phyloP scores from a whole-genome alignment of 768 basidiomycete genomes.

The Lyophyllum shimeji region DNA sequence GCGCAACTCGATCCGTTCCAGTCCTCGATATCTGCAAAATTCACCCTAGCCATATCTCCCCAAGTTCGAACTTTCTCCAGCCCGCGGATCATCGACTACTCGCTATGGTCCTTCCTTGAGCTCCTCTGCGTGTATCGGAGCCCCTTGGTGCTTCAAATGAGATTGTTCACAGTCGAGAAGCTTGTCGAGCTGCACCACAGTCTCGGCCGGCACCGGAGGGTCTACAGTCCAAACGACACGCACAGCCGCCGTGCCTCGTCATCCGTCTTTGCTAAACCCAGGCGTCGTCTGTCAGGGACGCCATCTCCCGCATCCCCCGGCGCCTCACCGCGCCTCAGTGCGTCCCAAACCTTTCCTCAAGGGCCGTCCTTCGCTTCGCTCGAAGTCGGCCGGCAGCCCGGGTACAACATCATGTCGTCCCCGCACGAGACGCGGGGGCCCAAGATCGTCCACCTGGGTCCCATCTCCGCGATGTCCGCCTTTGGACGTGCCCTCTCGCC shows the following conservation, averaged over 20 bases:
- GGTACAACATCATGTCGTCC: conserved; percentile 36
- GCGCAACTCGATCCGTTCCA: conserved; percentile 34
- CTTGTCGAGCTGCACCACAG: conserved; percentile 53
- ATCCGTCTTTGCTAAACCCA: conserved; percentile 57
- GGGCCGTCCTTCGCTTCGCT: conserved; percentile 17
- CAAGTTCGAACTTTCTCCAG: conserved; percentile 24
- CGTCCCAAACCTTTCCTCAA: conserved; percentile 29
- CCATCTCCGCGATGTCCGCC: conserved; percentile 37
- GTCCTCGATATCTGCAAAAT: conserved; percentile 25
- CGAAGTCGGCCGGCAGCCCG: conserved; percentile 36
- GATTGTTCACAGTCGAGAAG: conserved; percentile 65
- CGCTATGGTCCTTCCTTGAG: conserved; percentile 72
- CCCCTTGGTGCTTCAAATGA: conserved; percentile 66
- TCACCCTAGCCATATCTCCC: conserved; percentile 22
- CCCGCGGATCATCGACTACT: conserved; percentile 69
- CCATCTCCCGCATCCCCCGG: conserved; percentile 52
- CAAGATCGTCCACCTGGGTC: conserved; percentile 63
- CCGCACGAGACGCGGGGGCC: conserved; percentile 37
- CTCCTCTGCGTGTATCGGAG: conserved; percentile 60
- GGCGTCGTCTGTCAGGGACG: conserved; percentile 40
- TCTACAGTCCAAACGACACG: conserved; percentile 21
- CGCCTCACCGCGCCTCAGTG: conserved; percentile 40
- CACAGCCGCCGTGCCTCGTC: conserved; percentile 45
- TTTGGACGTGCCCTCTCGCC: conserved; percentile 33
- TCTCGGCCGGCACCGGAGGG: conserved; percentile 32